Conservation (phyloP, 2,329 filamentous ascomycete genomes). For the Exophiala oligosperma region DNA sequence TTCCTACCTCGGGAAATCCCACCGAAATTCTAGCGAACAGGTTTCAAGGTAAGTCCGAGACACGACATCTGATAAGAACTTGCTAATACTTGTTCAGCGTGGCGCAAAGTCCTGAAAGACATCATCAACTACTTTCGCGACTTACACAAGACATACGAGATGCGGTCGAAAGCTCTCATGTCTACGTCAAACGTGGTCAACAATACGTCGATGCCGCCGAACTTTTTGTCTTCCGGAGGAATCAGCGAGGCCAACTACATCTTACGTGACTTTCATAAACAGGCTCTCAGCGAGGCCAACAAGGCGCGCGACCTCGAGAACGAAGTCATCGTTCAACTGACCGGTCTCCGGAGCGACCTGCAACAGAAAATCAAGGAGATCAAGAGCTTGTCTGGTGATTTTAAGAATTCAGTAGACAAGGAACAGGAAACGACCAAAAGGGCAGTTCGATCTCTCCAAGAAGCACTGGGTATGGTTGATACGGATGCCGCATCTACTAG, state of each 20-base stretch:
- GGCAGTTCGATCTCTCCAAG: slow-evolving; percentile 77
- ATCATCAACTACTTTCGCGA: slow-evolving; percentile 92
- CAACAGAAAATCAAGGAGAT: slow-evolving; percentile 99
- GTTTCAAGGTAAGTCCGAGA: slow-evolving; percentile 70
- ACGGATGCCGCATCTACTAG: slow-evolving; percentile 71
- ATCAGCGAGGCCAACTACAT: slow-evolving; percentile 83
- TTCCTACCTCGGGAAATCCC: slow-evolving; percentile 82
- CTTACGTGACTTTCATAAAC: slow-evolving; percentile 78
- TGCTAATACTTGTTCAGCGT: slow-evolving; percentile 58
- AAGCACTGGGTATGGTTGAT: slow-evolving; percentile 76
- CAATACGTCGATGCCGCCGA: slow-evolving; percentile 71
- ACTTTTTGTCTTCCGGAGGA: slow-evolving; percentile 79
- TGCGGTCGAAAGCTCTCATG: slow-evolving; percentile 74
- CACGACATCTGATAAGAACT: neutral
- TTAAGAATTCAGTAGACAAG: slow-evolving; percentile 94
- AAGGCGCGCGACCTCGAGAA: slow-evolving; percentile 89
- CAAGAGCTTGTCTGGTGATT: slow-evolving; percentile 87
- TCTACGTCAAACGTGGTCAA: slow-evolving; percentile 84
- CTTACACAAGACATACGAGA: slow-evolving; percentile 85
- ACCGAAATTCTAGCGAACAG: slow-evolving; percentile 84
- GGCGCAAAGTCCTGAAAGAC: slow-evolving; percentile 94
- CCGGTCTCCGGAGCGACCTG: slow-evolving; percentile 81
- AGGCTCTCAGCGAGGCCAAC: slow-evolving; percentile 74
- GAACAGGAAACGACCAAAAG: slow-evolving; percentile 84
- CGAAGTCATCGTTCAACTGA: slow-evolving; percentile 85